Evolutionary conservation across 805 yeast species (phyloP), one percentile per base, ranked within the genome.

Genomic region (Zygotorulaspora chibaensis): DNA sequence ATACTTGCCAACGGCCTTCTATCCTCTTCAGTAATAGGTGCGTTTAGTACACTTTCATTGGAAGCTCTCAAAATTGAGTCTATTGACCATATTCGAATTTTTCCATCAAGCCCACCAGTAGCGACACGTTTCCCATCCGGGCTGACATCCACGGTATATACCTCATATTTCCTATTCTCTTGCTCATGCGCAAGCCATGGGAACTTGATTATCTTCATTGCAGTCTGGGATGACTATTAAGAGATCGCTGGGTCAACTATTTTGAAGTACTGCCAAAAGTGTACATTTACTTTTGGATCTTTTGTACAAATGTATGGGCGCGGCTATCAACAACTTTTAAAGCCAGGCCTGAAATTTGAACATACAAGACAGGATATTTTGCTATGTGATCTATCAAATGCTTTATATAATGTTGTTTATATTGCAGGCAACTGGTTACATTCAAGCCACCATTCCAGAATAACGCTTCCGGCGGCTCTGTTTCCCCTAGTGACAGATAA

Each of bases 21-120:
- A 45, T 51, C 42, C 1, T 58, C 61, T 2, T 55, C 59, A 3
- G 51, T 53, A 34, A 53, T 37, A 7, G 47, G 16, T 23, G 27
- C 8, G 42, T 38, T 34, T 42, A 38, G 20, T 7, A 39, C 33
- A 17, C 41, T 33, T 34, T 54, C 40, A 6, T 45, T 51, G 3
- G 66, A 63, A 54, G 73, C 80, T 35, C 72, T 67, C 10, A 68
- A 55, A 8, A 84, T 72, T 9, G 84, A 76, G 4, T 71, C 75
- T 7, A 80, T 69, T 10, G 84, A 81, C 99, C 99, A 91, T 38
- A 91, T 84, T 51, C 91, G 77, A 36, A 93, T 88, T 55, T 87
- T 88, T 0, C 98, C 96, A 67, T 91, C 91, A 33, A 85, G 67
- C 1, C 98, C 99, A 13, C 98, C 99, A 1, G 97, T 83, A 1